Evolutionary conservation across 306 rosid species (phyloP), one percentile per base, ranked within the genome.

Genomic region (Begonia masoniana): DNA sequence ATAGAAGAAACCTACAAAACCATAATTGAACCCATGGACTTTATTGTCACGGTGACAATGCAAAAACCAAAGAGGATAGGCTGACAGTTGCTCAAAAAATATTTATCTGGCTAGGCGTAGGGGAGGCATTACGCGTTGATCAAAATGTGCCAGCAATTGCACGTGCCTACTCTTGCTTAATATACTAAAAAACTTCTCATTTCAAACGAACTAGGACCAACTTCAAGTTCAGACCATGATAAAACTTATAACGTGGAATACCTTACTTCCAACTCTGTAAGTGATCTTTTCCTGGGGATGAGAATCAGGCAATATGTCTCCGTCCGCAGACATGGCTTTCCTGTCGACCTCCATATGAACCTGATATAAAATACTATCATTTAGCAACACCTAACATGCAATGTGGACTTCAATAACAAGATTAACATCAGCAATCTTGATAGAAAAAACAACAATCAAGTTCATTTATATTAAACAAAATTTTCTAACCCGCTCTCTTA

Each of bases 321-420:
- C 47, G 15, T 83, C 94, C 57, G 73, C 83, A 12, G 83, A 57
- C 79, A 73, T 71, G 14, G 83, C 84, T 75, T 86, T 83, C 72
- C 88, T 78, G 55, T 86, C 96, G 54, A 78, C 81, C 63, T 91
- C 99, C 88, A 91, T 91, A 75, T 91, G 96, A 67, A 91, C 99
- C 99, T 91, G 75, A 70, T 3, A 31, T 31, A 31, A 31, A 31
- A 31, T 31, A 31, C 7, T 45, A 45, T 45, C 49, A 45, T 45
- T 11, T n/a, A 4, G 49, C 15, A 31, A 31, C 3, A 9, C 15
- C 49, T 10, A 45, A 10, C 15, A 45, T 7, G 49, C 13, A 10
- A 45, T 45, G 49, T 45, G 49, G 13, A 45, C 49, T 45, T 45
- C 49, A 10, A n/a, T 45, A n/a, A 45, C 15, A 11, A 45, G 9